phyloP scores from a whole-genome alignment of 768 basidiomycete species.

The Lentinula boryana region DNA sequence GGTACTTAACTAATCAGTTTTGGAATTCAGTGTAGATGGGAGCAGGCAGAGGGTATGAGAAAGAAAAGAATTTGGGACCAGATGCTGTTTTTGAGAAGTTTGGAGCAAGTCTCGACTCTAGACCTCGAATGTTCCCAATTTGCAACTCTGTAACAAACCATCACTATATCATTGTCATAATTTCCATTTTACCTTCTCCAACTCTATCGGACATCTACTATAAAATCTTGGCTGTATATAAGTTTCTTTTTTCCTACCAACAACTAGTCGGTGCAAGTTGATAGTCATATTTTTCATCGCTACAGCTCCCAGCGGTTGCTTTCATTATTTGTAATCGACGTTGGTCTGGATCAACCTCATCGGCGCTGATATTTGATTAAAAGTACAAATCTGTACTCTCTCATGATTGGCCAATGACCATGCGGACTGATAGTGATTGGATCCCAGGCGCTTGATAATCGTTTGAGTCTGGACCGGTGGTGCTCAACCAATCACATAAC shows the following conservation, averaged over 20 bases:
- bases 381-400: neutral
- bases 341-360: neutral
- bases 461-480: neutral
- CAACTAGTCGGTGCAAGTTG: no score
- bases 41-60: neutral
- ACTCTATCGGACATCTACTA: neutral
- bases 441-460: neutral
- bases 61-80: neutral
- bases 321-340: neutral
- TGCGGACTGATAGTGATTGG: neutral
- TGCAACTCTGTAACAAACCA: neutral
- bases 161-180: neutral
- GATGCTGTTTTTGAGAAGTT: neutral
- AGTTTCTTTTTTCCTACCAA: no score
- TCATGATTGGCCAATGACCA: neutral
- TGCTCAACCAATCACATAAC: neutral
- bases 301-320: no score
- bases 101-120: neutral
- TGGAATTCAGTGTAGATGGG: neutral
- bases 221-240: neutral
- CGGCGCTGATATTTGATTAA: neutral
- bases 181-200: neutral
- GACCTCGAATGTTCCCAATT: neutral
- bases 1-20: neutral
- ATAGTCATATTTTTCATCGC: no score